These are phyloP conservation scores for Penicillium decumbens DNA, from an alignment of 2,329 filamentous ascomycete genomes.

Conservation along the genomic window DNA sequence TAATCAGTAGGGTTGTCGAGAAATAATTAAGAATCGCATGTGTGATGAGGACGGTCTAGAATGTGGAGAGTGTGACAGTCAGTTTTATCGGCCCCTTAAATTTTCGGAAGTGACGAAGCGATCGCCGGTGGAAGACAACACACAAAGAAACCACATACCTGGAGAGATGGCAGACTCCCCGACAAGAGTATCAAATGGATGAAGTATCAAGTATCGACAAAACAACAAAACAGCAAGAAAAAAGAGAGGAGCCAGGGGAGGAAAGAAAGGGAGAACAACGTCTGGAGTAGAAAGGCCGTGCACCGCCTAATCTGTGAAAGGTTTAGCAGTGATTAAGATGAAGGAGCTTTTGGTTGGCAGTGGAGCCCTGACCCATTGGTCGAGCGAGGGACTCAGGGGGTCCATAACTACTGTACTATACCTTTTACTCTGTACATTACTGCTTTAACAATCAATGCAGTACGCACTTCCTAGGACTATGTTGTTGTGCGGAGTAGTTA, in stretches of 20 bases:
- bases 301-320: constrained; percentile 12
- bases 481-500: too few relatives aligned
- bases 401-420: neutral
- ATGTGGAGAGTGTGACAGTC: constrained; percentile 15
- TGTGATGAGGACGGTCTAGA: constrained; percentile 15
- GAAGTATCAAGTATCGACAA: neutral
- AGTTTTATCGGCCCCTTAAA: constrained; percentile 9
- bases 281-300: constrained; percentile 20
- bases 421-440: too few relatives aligned
- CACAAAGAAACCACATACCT: constrained; percentile 6
- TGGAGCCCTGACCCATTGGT: neutral
- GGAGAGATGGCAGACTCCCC: constrained; percentile 8
- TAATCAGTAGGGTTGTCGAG: neutral
- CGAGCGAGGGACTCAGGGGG: constrained; percentile 9
- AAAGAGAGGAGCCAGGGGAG: constrained; percentile 9
- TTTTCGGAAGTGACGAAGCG: constrained; percentile 1
- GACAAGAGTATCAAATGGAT: constrained; percentile 1
- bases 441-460: too few relatives aligned
- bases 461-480: too few relatives aligned
- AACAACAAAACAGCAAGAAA: too few relatives aligned
- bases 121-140: neutral
- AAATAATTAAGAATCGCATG: constrained; percentile 9
- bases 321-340: constrained; percentile 25
- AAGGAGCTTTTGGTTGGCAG: constrained; percentile 14
- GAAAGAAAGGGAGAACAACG: constrained; percentile 9